phyloP scores from a whole-genome alignment of 208 protist genomes.

The Porcisia deanei region DNA sequence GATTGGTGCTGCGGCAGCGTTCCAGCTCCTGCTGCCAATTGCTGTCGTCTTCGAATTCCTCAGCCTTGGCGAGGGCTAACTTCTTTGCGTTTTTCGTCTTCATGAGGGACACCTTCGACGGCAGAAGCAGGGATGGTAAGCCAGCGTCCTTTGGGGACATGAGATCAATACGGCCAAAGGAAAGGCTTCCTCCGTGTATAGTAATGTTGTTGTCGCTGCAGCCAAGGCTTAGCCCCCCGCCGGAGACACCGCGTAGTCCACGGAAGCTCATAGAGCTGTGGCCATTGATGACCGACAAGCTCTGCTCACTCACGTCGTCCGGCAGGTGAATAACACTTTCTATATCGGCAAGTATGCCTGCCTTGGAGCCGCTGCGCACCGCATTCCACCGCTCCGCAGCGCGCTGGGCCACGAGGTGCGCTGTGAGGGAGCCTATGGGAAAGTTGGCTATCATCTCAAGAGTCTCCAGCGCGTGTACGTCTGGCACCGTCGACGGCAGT shows the following conservation, averaged over 20 bases:
- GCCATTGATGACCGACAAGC: constrained; percentile 35
- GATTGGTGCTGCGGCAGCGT: constrained; percentile 45
- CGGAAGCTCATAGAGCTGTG: constrained; percentile 37
- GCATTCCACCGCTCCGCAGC: constrained; percentile 29
- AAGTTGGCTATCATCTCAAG: constrained; percentile 80
- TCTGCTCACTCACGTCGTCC: constrained; percentile 32
- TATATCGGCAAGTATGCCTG: constrained; percentile 22
- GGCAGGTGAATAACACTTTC: constrained; percentile 24
- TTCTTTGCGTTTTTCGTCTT: constrained; percentile 35
- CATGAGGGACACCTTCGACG: constrained; percentile 30
- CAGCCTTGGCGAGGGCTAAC: constrained; percentile 61
- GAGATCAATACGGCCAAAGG: constrained; percentile 13
- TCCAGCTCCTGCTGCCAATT: constrained; percentile 76
- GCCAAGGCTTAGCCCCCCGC: background rate
- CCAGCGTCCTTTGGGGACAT: constrained; percentile 18
- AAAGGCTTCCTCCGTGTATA: constrained; percentile 5
- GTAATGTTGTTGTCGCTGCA: background rate
- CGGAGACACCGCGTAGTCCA: constrained; percentile 10
- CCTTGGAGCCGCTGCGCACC: constrained; percentile 19
- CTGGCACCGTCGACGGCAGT: constrained; percentile 50
- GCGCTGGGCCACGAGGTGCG: constrained; percentile 31
- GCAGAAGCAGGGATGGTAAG: constrained; percentile 17
- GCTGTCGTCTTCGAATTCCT: constrained; percentile 62
- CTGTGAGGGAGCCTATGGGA: constrained; percentile 53
- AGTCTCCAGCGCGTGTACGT: constrained; percentile 68